A percentile compares a stretch with the other conserved stretches of the same genome.
These are phyloP conservation scores for Fennellomyces sp. DNA, from an alignment of 371 early-diverging fungal genomes.

Conservation along the genomic window DNA sequence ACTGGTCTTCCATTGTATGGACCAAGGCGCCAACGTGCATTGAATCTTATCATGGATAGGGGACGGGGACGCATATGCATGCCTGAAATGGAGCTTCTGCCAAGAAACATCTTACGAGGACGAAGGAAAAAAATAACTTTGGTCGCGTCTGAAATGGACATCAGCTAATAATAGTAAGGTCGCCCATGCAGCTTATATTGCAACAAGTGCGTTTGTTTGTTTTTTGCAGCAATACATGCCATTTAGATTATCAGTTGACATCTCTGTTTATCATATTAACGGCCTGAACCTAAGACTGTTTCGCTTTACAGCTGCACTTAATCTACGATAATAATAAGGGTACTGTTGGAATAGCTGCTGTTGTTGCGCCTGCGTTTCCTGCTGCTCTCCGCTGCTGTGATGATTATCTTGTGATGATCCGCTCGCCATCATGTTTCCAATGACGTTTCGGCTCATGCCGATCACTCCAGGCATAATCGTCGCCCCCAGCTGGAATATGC, in stretches of 20 bases:
- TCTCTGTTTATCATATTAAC: neutral
- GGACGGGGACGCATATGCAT: too few species aligned
- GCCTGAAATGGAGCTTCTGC: neutral
- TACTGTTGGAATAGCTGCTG: neutral
- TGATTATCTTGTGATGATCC: conserved; percentile 2
- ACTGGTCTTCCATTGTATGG: too few species aligned
- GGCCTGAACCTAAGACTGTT: neutral
- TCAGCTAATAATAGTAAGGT: neutral
- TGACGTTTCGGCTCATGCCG: conserved; percentile 33
- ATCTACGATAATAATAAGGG: conserved; percentile 4
- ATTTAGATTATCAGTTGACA: neutral
- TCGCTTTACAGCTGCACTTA: conserved; percentile 1
- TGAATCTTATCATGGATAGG: too few species aligned
- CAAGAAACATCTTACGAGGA: neutral
- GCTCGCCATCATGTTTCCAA: conserved; percentile 5
- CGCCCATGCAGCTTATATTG: neutral
- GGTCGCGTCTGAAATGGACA: too few species aligned
- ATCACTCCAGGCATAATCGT: conserved; percentile 39
- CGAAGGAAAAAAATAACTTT: neutral
- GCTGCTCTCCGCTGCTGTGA: neutral
- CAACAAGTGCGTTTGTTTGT: neutral
- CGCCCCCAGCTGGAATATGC: conserved; percentile 36
- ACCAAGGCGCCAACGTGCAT: neutral
- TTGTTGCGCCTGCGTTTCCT: neutral
- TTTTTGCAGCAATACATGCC: neutral